A percentile compares a stretch with the other conserved stretches of the same genome.
These are phyloP conservation scores for Polyrhizophydium stewartii DNA, from an alignment of 371 early-diverging fungal genomes.

Conservation along the genomic window DNA sequence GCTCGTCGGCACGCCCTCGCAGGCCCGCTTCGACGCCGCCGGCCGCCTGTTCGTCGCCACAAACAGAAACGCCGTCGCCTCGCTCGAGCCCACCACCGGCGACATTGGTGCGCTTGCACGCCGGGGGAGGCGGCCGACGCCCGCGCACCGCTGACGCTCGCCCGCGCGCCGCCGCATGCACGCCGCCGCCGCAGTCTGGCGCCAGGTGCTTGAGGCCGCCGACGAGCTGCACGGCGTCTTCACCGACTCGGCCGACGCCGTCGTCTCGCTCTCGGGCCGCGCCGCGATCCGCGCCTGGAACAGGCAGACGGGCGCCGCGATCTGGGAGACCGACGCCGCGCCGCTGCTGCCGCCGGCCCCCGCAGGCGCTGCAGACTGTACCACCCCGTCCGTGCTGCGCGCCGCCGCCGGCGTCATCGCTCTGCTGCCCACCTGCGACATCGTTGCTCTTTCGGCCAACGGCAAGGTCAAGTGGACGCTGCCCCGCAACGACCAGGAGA, in stretches of 20 bases:
- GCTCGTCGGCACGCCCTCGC: conserved; percentile 10
- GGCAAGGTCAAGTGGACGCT: background rate
- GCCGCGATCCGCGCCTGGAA: background rate
- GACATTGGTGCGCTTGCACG: conserved; percentile 55
- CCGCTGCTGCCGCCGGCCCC: no score
- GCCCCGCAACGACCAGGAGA: background rate
- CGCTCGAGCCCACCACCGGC: conserved; percentile 50
- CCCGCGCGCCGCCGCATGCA: background rate
- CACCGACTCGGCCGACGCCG: background rate
- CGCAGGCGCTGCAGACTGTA: background rate
- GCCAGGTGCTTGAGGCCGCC: conserved; percentile 11
- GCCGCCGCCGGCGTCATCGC: background rate
- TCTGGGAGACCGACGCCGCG: background rate
- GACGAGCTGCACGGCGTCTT: conserved; percentile 9
- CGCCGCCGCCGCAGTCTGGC: conserved; percentile 14
- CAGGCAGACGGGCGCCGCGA: background rate
- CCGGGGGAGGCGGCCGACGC: background rate
- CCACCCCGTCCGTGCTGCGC: background rate
- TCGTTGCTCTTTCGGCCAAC: background rate
- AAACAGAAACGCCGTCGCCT: conserved; percentile 58
- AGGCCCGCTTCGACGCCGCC: background rate
- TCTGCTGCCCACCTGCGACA: conserved; percentile 1
- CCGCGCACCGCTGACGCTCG: background rate
- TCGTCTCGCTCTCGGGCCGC: background rate
- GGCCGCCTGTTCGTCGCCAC: conserved; percentile 48